Evolutionary conservation across 106 monocot species (phyloP).

Genomic region (Dioscorea zingiberensis): DNA sequence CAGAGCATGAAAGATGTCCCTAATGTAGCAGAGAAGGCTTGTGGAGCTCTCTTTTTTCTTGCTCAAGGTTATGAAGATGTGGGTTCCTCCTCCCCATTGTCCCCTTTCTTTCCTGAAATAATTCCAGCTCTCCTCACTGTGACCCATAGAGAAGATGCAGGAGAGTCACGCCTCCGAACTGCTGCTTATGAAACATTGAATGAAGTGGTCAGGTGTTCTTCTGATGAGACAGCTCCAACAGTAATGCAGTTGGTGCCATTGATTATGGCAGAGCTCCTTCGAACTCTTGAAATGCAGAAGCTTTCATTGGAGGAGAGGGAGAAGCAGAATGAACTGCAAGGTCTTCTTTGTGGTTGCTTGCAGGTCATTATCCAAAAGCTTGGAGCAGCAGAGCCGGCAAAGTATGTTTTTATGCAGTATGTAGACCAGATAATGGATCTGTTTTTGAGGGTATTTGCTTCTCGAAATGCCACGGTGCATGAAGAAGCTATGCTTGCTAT

Average conservation of each 20-base stretch:
- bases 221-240: constrained; percentile 28
- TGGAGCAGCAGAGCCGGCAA: constrained; percentile 24
- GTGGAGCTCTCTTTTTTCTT: constrained; percentile 43
- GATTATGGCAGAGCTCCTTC: constrained; percentile 35
- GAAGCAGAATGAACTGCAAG: constrained; percentile 38
- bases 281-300: constrained; percentile 25
- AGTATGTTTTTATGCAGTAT: constrained; percentile 27
- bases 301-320: constrained; percentile 14
- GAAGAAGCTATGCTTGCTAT: constrained; percentile 48
- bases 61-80: constrained; percentile 40
- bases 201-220: constrained; percentile 35
- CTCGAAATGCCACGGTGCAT: constrained; percentile 37
- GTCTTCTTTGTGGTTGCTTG: constrained; percentile 43
- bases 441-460: constrained; percentile 32
- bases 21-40: constrained; percentile 47
- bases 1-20: constrained; percentile 50
- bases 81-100: constrained; percentile 29
- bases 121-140: constrained; percentile 29
- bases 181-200: constrained; percentile 42
- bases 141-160: constrained; percentile 41
- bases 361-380: constrained; percentile 44
- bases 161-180: constrained; percentile 28
- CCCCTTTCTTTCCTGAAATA: constrained; percentile 37
- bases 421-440: constrained; percentile 41
- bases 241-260: constrained; percentile 30